phyloP scores from a whole-genome alignment of 768 basidiomycete species.

The Saitozyma sp. region DNA sequence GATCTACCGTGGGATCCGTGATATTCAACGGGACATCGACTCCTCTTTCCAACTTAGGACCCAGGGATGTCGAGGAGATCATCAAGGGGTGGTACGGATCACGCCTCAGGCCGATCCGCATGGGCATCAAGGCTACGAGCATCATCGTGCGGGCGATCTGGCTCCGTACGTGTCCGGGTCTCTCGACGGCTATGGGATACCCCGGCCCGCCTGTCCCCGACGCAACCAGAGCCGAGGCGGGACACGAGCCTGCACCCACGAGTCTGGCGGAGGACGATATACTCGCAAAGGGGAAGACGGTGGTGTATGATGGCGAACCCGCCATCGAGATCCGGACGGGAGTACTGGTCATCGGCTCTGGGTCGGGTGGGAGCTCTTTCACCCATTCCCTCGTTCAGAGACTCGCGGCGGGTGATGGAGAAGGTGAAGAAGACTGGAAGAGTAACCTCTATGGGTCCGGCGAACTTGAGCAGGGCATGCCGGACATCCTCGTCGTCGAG shows the following conservation, averaged over 20 bases:
- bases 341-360: slow-evolving; percentile 9
- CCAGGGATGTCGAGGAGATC: slow-evolving; percentile 11
- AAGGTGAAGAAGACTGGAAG: neutral
- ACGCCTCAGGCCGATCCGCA: slow-evolving; percentile 8
- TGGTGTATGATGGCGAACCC: slow-evolving; percentile 6
- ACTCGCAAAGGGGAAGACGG: neutral
- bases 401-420: neutral
- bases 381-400: slow-evolving; percentile 6
- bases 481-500: slow-evolving; percentile 10
- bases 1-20: slow-evolving; percentile 4
- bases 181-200: slow-evolving; percentile 1
- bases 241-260: too few relatives aligned
- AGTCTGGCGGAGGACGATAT: neutral
- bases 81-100: slow-evolving; percentile 7
- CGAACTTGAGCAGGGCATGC: neutral
- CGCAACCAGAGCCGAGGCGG: neutral
- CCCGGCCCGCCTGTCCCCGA: neutral
- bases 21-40: slow-evolving; percentile 10
- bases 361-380: slow-evolving; percentile 5
- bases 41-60: slow-evolving; percentile 4
- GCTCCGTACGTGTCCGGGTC: slow-evolving; percentile 10
- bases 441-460: slow-evolving; percentile 1
- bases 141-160: slow-evolving; percentile 7
- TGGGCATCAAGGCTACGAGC: slow-evolving; percentile 4
- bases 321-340: slow-evolving; percentile 5